phyloP scores from a whole-genome alignment of 2,329 filamentous ascomycete species.

The Diaporthe humulicola region DNA sequence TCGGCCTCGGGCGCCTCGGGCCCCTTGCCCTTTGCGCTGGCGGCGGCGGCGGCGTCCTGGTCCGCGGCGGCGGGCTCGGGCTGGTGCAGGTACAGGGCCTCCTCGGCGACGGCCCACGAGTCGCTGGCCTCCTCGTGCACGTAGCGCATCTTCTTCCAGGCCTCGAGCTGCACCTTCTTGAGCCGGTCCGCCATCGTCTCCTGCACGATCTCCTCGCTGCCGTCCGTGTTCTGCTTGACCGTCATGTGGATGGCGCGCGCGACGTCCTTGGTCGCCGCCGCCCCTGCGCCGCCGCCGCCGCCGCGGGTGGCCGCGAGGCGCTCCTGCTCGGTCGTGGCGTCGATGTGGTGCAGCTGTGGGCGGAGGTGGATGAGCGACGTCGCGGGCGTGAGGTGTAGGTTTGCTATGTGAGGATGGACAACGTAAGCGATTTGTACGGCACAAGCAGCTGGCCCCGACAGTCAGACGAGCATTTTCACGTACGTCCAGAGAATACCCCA shows the following conservation, averaged over 20 bases:
- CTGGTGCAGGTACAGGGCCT: conserved; percentile 73
- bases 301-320: conserved; percentile 59
- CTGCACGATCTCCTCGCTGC: conserved; percentile 72
- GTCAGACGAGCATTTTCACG: conserved; percentile 14
- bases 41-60: conserved; percentile 25
- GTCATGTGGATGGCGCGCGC: conserved; percentile 88
- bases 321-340: conserved; percentile 83
- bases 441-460: neutral
- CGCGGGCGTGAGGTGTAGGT: conserved; percentile 88
- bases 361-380: conserved; percentile 89
- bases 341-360: conserved; percentile 92
- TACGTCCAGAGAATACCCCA: conserved; percentile 88
- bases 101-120: conserved; percentile 82
- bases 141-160: conserved; percentile 85
- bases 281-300: conserved; percentile 51
- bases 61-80: conserved; percentile 34
- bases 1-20: conserved; percentile 40
- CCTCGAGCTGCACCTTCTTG: conserved; percentile 82
- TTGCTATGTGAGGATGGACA: conserved; percentile 63
- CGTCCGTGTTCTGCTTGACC: conserved; percentile 81
- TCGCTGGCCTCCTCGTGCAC: conserved; percentile 83
- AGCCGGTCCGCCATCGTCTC: conserved; percentile 83
- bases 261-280: conserved; percentile 53
- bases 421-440: neutral
- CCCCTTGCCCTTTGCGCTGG: conserved; percentile 41